Conservation (phyloP, 192 early-diverging fungal genomes). For the Geranomyces michiganensis region DNA sequence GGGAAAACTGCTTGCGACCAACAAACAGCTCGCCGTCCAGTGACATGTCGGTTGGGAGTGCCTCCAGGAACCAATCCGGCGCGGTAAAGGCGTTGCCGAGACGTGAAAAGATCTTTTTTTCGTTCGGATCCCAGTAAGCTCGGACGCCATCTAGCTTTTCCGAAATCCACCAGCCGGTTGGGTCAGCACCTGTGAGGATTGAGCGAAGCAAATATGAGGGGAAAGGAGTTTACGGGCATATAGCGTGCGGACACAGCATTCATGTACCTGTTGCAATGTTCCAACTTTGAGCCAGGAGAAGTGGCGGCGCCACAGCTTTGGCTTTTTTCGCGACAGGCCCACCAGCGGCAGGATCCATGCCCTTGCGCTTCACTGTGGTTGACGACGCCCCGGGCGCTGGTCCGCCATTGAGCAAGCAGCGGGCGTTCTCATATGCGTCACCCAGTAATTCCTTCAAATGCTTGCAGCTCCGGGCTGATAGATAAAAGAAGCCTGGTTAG, state of each 20-base stretch:
- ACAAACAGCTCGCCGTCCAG: slow-evolving; percentile 75
- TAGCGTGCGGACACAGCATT: not conserved
- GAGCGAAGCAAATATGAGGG: not conserved
- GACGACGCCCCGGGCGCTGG: not conserved
- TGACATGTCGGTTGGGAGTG: slow-evolving; percentile 55
- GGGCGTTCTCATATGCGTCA: slow-evolving; percentile 45
- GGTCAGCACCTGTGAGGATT: slow-evolving; percentile 39
- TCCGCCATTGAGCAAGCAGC: slow-evolving; percentile 35
- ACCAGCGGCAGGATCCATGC: slow-evolving; percentile 6
- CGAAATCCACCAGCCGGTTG: slow-evolving; percentile 71
- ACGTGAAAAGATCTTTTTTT: slow-evolving; percentile 51
- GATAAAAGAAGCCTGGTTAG: slow-evolving; percentile 40
- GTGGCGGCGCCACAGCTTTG: slow-evolving; percentile 30
- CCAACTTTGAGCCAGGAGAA: slow-evolving; percentile 33
- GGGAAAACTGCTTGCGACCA: slow-evolving; percentile 66
- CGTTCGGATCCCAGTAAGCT: slow-evolving; percentile 61
- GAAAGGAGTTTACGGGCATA: not conserved
- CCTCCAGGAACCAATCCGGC: slow-evolving; percentile 54
- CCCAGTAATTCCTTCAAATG: slow-evolving; percentile 50
- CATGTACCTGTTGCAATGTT: slow-evolving; percentile 23
- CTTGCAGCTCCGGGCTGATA: slow-evolving; percentile 46
- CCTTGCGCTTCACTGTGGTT: slow-evolving; percentile 16
- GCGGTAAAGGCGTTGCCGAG: slow-evolving; percentile 62
- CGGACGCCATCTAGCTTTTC: slow-evolving; percentile 77
- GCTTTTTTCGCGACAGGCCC: slow-evolving; percentile 39